Evolutionary conservation across 1,284 basidiomycete genomes (phyloP).

Genomic region (Pseudozyma thailandica): DNA sequence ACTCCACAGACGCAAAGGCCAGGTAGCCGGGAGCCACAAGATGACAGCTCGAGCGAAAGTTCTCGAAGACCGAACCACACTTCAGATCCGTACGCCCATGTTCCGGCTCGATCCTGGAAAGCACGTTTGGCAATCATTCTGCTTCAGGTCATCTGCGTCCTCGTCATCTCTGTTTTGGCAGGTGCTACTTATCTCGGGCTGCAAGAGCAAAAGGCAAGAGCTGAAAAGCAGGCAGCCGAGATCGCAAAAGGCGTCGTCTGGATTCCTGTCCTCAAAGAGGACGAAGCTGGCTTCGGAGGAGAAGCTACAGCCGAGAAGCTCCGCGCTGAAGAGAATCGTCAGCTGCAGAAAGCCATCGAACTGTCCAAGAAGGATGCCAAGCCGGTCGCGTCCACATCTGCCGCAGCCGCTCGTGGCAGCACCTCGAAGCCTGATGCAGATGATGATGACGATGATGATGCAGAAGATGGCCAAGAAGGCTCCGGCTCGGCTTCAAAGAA

Average conservation of each 20-base stretch:
- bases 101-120: constrained; percentile 28
- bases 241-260: constrained; percentile 59
- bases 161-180: constrained; percentile 46
- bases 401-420: not conserved
- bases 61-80: constrained; percentile 11
- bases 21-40: constrained; percentile 10
- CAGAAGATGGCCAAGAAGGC: constrained; percentile 19
- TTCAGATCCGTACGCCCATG: not conserved
- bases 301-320: constrained; percentile 25
- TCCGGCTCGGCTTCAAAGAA: constrained; percentile 28
- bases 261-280: constrained; percentile 52
- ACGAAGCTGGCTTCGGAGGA: constrained; percentile 42
- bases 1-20: constrained; percentile 15
- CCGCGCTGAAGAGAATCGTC: constrained; percentile 30
- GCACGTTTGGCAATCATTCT: constrained; percentile 31
- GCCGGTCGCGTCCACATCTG: not conserved
- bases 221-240: constrained; percentile 36
- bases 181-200: constrained; percentile 51
- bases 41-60: not conserved
- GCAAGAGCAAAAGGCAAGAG: constrained; percentile 45
- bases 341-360: constrained; percentile 34
- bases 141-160: constrained; percentile 43
- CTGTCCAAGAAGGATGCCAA: constrained; percentile 23
- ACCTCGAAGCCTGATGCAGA: constrained; percentile 5
- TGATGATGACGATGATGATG: constrained; percentile 35